Evolutionary conservation across 805 yeast species (phyloP).

Genomic region (Hermanozyma aechmeae): DNA sequence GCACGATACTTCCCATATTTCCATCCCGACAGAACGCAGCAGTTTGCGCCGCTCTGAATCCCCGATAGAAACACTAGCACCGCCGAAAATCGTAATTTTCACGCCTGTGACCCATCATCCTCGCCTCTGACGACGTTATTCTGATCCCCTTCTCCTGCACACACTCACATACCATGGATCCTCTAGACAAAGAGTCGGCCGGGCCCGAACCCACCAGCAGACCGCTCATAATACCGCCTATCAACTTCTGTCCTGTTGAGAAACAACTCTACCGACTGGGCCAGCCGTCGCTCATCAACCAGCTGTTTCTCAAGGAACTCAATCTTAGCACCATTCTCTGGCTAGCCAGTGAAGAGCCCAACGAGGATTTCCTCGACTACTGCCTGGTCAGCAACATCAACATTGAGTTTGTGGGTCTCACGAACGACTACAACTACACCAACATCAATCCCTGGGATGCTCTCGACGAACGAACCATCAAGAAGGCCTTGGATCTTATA

Average conservation of each 20-base stretch:
- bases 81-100: too few relatives aligned
- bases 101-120: too few relatives aligned
- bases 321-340: slow-evolving; percentile 76
- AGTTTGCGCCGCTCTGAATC: too few relatives aligned
- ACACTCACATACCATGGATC: too few relatives aligned
- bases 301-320: slow-evolving; percentile 70
- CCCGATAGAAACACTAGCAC: too few relatives aligned
- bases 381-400: slow-evolving; percentile 64
- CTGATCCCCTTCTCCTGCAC: too few relatives aligned
- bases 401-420: slow-evolving; percentile 74
- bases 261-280: slow-evolving; percentile 80
- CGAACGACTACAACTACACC: slow-evolving; percentile 50
- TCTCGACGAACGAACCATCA: slow-evolving; percentile 71
- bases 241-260: slow-evolving; percentile 94
- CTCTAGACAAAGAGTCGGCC: too few relatives aligned
- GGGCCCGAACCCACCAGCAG: too few relatives aligned
- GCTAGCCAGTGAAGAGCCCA: slow-evolving; percentile 95
- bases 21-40: too few relatives aligned
- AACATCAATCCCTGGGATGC: slow-evolving; percentile 92
- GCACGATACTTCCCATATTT: too few relatives aligned
- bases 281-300: slow-evolving; percentile 90
- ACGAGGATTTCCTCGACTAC: slow-evolving; percentile 76
- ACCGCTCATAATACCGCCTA: slow-evolving; percentile 80
- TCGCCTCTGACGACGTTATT: too few relatives aligned
- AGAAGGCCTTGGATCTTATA: slow-evolving; percentile 69